A percentile compares a stretch with the other conserved stretches of the same genome.
Evolutionary conservation across 1,284 basidiomycete species (phyloP).

Genomic region (Papiliotrema flavescens): DNA sequence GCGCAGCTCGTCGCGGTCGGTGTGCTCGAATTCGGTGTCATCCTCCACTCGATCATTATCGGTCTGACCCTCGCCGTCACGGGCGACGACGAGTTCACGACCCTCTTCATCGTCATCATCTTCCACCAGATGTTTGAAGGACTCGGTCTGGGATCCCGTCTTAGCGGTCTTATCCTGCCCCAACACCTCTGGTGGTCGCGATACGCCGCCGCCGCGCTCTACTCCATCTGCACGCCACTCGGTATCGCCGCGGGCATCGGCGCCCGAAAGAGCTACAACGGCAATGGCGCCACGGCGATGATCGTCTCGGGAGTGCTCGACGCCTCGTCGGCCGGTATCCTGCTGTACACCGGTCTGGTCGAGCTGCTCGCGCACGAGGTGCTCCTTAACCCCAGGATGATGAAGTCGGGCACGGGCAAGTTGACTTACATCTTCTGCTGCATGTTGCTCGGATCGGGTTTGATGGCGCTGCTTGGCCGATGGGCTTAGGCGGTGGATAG

Average conservation of each 20-base stretch:
- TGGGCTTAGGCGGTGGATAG: slow-evolving; percentile 61
- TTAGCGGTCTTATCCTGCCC: slow-evolving; percentile 67
- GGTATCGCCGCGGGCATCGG: slow-evolving; percentile 75
- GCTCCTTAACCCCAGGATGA: slow-evolving; percentile 80
- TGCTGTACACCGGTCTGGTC: slow-evolving; percentile 84
- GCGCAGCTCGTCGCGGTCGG: slow-evolving; percentile 70
- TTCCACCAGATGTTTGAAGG: slow-evolving; percentile 73
- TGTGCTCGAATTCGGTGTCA: slow-evolving; percentile 71
- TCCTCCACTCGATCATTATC: slow-evolving; percentile 79
- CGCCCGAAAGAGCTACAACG: slow-evolving; percentile 76
- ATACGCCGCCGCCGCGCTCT: slow-evolving; percentile 62
- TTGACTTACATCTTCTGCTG: slow-evolving; percentile 66
- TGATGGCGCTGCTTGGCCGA: slow-evolving; percentile 79
- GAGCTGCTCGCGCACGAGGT: slow-evolving; percentile 93
- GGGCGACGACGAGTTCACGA: slow-evolving; percentile 65
- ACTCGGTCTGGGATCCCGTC: slow-evolving; percentile 77
- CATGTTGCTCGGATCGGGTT: slow-evolving; percentile 70
- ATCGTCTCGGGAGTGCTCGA: slow-evolving; percentile 83
- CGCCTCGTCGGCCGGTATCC: slow-evolving; percentile 78
- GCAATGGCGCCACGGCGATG: slow-evolving; percentile 65
- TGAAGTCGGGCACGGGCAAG: slow-evolving; percentile 60
- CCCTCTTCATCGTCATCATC: slow-evolving; percentile 84
- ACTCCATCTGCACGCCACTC: slow-evolving; percentile 67
- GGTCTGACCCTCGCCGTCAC: slow-evolving; percentile 85
- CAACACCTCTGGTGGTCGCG: slow-evolving; percentile 60